These are phyloP conservation scores for Malassezia vespertilionis DNA, from an alignment of 1,284 basidiomycete species.

Conservation along the genomic window DNA sequence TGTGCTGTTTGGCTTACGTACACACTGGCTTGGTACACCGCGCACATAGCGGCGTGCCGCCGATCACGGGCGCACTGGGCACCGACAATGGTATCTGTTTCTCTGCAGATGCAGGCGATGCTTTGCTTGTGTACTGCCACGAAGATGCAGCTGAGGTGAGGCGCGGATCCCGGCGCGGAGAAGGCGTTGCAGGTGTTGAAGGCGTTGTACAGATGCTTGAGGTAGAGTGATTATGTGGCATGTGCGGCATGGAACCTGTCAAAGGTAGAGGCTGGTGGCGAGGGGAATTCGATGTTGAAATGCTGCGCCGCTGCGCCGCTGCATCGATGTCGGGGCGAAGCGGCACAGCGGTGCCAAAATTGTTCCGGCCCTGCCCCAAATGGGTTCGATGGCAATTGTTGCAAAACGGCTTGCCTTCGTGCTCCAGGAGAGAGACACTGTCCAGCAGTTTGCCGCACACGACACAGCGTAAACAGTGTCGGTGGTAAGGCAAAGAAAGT, in stretches of 20 bases:
- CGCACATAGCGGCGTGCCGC: slow-evolving; percentile 40
- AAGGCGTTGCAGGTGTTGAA: no score
- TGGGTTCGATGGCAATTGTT: slow-evolving; percentile 43
- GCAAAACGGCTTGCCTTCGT: slow-evolving; percentile 44
- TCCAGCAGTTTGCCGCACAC: slow-evolving; percentile 44
- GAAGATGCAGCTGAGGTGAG: no score
- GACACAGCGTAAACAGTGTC: slow-evolving; percentile 41
- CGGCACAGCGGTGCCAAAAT: slow-evolving; percentile 40
- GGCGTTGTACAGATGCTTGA: no score
- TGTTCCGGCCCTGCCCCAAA: slow-evolving; percentile 44
- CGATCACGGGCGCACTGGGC: slow-evolving; percentile 20
- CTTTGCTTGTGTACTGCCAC: no score
- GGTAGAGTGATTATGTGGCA: no score
- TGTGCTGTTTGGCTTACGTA: slow-evolving; percentile 19
- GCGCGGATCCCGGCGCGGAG: no score
- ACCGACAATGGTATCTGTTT: background rate
- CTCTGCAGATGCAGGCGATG: no score
- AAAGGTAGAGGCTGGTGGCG: no score
- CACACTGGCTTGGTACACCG: slow-evolving; percentile 36
- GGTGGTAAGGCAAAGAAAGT: slow-evolving; percentile 39
- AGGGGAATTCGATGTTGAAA: no score
- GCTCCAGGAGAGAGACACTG: slow-evolving; percentile 41
- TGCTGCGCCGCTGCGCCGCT: no score
- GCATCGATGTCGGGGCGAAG: slow-evolving; percentile 14
- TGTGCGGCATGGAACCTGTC: no score